Evolutionary conservation across 495 filamentous ascomycete genomes (phyloP), one percentile per base, ranked within the genome.

Genomic region (Clavariopsis aquatica): DNA sequence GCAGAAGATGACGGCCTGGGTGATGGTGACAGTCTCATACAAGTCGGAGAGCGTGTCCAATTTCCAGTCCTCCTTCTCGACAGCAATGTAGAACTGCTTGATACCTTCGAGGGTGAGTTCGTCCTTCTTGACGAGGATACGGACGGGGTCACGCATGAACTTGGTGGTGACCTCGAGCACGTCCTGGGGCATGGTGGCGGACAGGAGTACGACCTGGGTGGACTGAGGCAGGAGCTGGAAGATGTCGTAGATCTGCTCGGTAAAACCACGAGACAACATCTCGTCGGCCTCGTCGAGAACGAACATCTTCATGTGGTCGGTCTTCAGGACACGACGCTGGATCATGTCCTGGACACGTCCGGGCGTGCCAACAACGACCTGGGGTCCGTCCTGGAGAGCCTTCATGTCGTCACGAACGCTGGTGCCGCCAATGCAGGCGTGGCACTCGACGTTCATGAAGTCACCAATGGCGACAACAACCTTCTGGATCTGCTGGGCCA

Each of bases 11-110:
- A 98, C 94, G 64, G 94, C 94, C 78, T 98, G 94, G 60, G 94
- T 98, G 76, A 98, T 98, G 69, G 94, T 98, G 75, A 98, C 89
- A 31, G 94, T 98, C 78, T 98, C 94, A 84, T 98, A 98, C 61
- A 98, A 81, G 79, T 98, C 94, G 74, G 90, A 98, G 29, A 98
- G 91, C 49, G 94, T 98, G 79, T 98, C 94, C 66, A 98, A 88
- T 82, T 98, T 98, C 95, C 95, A 98, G 73, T 98, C 94, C 77
- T 98, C 94, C 85, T 98, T 98, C 83, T 98, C 94, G 54, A 98
- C 94, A 63, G 94, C 94, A 78, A 98, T 98, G 83, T 96, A 98
- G 85, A 96, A 98, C 75, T 98, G 94, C 86, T 98, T 98, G 75
- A 98, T 89, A 86, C 94, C 94, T 80, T 98, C 94, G 57, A 98